Evolutionary conservation across 1,139 yeast species (phyloP), one percentile per base, ranked within the genome.

Genomic region (Debaryomyces robertsiae): DNA sequence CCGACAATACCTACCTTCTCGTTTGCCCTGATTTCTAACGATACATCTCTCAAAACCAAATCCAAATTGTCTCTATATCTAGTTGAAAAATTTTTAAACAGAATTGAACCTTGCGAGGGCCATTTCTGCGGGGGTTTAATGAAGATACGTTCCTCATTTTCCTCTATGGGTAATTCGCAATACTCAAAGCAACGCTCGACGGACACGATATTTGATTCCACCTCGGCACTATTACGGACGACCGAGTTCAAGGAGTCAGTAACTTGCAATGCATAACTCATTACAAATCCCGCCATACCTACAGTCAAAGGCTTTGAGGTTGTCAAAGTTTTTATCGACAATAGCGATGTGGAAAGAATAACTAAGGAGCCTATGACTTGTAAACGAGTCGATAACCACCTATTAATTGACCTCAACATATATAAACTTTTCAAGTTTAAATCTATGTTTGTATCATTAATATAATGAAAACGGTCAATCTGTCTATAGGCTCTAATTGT

Each of bases 401-500:
- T 61, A 40, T 62, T 65, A 40, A 27, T 57, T 50, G 54, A 47
- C 49, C 82, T 63, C 36, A 75, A 67, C 60, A 81, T 65, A 56
- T 76, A 81, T 22, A 75, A 65, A 11, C 86, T 78, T 46, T 79
- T 77, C 48, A 83, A 63, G 58, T 84, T 81, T 54, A 77, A 79
- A 48, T 84, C 84, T 32, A 86, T 69, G 45, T 83, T 81, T 39
- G 76, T 73, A 44, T 73, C 76, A 52, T 81, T 81, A 41, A 79
- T 67, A 42, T 65, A 73, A 32, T 65, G 66, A 55, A 83, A 84
- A 46, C 88, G 70, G 4, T 63, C 68, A 19, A 61, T 55, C 45
- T 82, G 85, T 18, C 67, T 51, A 47, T 67, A 82, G 0, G 88
- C 87, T 42, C 76, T 61, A 30, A 82, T 75, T 3, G 84, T 82